Conservation (phyloP, 2,329 filamentous ascomycete genomes). For the Beauveria sp. region DNA sequence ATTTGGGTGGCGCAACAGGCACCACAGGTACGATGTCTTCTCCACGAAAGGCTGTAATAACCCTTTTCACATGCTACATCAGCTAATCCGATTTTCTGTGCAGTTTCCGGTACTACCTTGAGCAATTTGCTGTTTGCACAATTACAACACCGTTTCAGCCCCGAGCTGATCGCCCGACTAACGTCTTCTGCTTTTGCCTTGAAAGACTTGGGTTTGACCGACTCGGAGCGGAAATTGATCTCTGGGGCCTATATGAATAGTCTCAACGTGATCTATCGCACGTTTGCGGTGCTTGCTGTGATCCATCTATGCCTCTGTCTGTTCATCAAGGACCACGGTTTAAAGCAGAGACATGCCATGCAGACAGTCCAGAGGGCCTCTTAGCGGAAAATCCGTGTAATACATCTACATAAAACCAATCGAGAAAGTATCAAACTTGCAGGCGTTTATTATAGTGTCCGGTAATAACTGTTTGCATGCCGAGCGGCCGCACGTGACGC, state of each 20-base stretch:
- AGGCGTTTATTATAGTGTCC: no score
- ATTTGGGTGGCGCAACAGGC: neutral
- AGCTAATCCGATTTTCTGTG: neutral
- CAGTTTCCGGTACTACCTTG: neutral
- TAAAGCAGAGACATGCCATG: neutral
- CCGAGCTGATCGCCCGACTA: neutral
- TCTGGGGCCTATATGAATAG: neutral
- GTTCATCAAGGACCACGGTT: neutral
- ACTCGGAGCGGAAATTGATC: neutral
- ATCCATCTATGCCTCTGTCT: neutral
- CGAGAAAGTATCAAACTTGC: neutral
- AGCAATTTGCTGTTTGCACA: neutral
- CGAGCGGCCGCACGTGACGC: neutral
- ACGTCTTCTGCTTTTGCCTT: slow-evolving; percentile 3
- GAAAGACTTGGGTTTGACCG: neutral
- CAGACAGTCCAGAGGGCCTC: neutral
- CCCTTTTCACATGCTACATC: neutral
- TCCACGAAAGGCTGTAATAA: no score
- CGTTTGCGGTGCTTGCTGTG: neutral
- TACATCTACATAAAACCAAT: neutral
- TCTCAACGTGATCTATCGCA: neutral
- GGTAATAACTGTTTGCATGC: neutral
- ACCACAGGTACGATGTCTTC: neutral
- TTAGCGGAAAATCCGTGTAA: neutral
- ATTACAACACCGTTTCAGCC: neutral